These are phyloP conservation scores for Tagetes erecta DNA, from an alignment of 129 eudicot genomes.

Conservation along the genomic window DNA sequence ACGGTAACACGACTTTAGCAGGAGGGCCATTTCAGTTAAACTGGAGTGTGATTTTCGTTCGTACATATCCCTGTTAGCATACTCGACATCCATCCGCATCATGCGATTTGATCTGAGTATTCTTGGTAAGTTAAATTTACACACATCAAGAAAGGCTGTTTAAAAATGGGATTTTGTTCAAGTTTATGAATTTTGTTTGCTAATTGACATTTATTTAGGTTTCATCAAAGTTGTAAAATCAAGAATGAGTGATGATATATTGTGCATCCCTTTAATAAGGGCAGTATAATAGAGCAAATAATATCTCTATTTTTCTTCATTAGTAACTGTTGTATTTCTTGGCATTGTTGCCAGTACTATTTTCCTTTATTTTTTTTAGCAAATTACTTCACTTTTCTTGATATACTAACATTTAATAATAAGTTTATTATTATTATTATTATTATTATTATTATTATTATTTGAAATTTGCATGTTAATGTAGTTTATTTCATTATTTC, in stretches of 20 bases:
- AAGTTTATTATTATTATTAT: background rate
- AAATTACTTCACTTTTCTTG: constrained; percentile 30
- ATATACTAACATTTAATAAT: background rate
- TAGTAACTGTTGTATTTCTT: constrained; percentile 21
- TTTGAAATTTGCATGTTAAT: constrained; percentile 3
- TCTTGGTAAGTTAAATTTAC: constrained; percentile 30
- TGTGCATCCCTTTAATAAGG: constrained; percentile 40
- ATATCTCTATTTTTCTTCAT: constrained; percentile 21
- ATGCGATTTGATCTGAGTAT: constrained; percentile 28
- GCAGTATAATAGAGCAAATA: constrained; percentile 37
- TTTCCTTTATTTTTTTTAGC: constrained; percentile 23
- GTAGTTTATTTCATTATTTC: background rate
- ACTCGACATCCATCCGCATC: constrained; percentile 26
- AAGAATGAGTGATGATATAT: constrained; percentile 35
- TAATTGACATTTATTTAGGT: constrained; percentile 37
- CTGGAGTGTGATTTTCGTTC: constrained; percentile 42
- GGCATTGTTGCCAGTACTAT: constrained; percentile 26
- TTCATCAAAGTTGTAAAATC: constrained; percentile 31
- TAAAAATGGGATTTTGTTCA: constrained; percentile 36
- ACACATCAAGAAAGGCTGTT: constrained; percentile 39
- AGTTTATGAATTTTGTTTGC: constrained; percentile 32
- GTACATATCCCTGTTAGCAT: constrained; percentile 44
- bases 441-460: background rate
- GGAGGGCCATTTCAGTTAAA: constrained; percentile 34
- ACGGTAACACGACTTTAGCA: constrained; percentile 57